Evolutionary conservation across 2,329 filamentous ascomycete species (phyloP).

Genomic region (Fusarium compactum): DNA sequence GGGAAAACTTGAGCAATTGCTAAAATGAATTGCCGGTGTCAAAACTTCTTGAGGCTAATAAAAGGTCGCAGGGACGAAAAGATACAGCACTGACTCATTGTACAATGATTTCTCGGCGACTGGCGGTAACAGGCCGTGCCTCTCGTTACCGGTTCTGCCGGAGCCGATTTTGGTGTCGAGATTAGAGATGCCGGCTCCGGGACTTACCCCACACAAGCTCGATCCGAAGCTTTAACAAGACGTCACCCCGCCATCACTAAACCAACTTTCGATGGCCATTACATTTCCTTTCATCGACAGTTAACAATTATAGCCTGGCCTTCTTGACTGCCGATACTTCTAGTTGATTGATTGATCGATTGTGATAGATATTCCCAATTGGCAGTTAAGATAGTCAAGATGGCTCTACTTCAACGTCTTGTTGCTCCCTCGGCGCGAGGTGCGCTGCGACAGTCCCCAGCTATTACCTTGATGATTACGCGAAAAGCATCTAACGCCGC

Average conservation of each 20-base stretch:
- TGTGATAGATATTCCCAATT: too few species aligned
- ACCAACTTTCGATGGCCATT: slow-evolving; percentile 14
- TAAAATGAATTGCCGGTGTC: neutral
- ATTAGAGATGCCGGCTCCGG: slow-evolving; percentile 41
- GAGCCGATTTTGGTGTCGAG: slow-evolving; percentile 23
- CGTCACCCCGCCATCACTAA: slow-evolving; percentile 44
- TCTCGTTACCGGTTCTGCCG: slow-evolving; percentile 26
- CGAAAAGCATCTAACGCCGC: slow-evolving; percentile 62
- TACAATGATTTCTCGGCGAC: neutral
- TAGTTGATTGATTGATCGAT: neutral
- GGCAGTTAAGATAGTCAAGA: slow-evolving; percentile 12
- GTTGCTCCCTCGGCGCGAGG: slow-evolving; percentile 46
- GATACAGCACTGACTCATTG: neutral
- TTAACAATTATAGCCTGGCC: neutral
- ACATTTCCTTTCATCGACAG: slow-evolving; percentile 9
- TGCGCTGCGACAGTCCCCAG: slow-evolving; percentile 48
- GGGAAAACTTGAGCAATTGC: neutral
- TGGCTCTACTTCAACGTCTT: slow-evolving; percentile 51
- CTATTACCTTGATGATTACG: slow-evolving; percentile 46
- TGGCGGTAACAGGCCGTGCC: neutral
- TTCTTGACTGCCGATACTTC: neutral
- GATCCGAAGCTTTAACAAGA: slow-evolving; percentile 37
- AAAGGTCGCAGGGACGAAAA: neutral
- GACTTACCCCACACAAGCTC: slow-evolving; percentile 41
- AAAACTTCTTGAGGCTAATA: neutral